phyloP scores from a whole-genome alignment of 2,329 filamentous ascomycete genomes.

The Phialophora tarda region DNA sequence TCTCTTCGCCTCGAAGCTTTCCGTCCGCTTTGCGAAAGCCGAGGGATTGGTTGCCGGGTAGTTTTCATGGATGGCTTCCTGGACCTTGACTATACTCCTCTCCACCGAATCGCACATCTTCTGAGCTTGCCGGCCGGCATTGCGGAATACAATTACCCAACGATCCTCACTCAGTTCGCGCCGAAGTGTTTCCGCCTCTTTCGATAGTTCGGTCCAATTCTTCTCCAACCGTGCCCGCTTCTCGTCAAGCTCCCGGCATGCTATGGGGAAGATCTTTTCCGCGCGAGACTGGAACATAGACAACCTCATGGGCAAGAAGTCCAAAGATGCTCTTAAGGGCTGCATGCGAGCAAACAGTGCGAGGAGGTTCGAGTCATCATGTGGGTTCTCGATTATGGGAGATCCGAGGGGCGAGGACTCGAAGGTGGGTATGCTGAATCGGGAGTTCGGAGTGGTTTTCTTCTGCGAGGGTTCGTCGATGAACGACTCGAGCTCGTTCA shows the following conservation, averaged over 20 bases:
- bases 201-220: conserved; percentile 86
- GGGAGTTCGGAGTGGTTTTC: conserved; percentile 57
- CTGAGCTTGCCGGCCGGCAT: conserved; percentile 86
- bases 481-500: conserved; percentile 89
- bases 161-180: conserved; percentile 93
- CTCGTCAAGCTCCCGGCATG: conserved; percentile 84
- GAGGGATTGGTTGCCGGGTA: conserved; percentile 74
- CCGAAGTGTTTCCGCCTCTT: conserved; percentile 84
- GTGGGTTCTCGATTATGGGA: conserved; percentile 56
- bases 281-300: conserved; percentile 84
- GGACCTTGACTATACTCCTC: conserved; percentile 80
- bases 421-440: conserved; percentile 71
- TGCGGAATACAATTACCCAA: conserved; percentile 94
- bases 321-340: conserved; percentile 85
- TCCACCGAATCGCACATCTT: conserved; percentile 98
- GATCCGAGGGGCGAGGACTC: conserved; percentile 49
- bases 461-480: conserved; percentile 77
- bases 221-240: conserved; percentile 75
- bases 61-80: conserved; percentile 76
- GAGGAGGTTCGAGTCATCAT: conserved; percentile 86
- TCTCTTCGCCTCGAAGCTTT: conserved; percentile 94
- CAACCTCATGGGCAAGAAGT: conserved; percentile 93
- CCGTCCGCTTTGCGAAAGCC: conserved; percentile 78
- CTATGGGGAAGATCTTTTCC: conserved; percentile 79
- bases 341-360: conserved; percentile 95